Percentiles rank a stretch among this genome's conserved stretches.
Conservation (phyloP, 129 eudicot genomes). For the Ambrosia trifida region DNA sequence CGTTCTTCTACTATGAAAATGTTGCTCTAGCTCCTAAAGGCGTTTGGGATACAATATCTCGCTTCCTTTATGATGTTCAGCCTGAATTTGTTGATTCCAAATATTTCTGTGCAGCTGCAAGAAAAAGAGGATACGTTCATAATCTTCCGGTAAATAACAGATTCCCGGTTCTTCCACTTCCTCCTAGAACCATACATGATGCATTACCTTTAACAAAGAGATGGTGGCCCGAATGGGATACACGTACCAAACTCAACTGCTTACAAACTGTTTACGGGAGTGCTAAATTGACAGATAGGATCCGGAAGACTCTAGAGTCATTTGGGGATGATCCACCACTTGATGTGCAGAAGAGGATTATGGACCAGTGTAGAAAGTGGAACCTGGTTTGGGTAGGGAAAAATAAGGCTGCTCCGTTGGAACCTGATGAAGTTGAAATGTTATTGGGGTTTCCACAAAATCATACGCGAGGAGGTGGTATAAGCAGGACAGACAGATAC, state of each 20-base stretch:
- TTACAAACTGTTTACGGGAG: slow-evolving; percentile 70
- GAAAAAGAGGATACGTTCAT: slow-evolving; percentile 86
- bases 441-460: slow-evolving; percentile 82
- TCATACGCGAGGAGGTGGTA: slow-evolving; percentile 94
- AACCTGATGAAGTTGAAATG: slow-evolving; percentile 84
- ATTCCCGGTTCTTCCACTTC: slow-evolving; percentile 66
- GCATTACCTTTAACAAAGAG: slow-evolving; percentile 69
- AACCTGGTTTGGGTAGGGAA: slow-evolving; percentile 93
- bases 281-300: slow-evolving; percentile 59
- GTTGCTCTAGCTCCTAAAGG: slow-evolving; percentile 96
- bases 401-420: slow-evolving; percentile 80
- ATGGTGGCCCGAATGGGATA: slow-evolving; percentile 97
- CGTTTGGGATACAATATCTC: slow-evolving; percentile 80
- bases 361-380: slow-evolving; percentile 80
- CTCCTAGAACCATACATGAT: slow-evolving; percentile 61
- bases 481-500: slow-evolving; percentile 78
- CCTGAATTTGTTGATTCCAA: slow-evolving; percentile 94
- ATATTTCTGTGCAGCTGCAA: slow-evolving; percentile 69
- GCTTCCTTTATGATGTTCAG: slow-evolving; percentile 61
- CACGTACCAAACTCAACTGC: slow-evolving; percentile 71
- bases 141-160: slow-evolving; percentile 72
- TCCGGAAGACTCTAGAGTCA: slow-evolving; percentile 66
- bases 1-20: slow-evolving; percentile 83
- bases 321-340: slow-evolving; percentile 51
- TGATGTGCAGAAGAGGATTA: slow-evolving; percentile 50